phyloP scores from a whole-genome alignment of 441 rosid species.

The Daphne laureola region DNA sequence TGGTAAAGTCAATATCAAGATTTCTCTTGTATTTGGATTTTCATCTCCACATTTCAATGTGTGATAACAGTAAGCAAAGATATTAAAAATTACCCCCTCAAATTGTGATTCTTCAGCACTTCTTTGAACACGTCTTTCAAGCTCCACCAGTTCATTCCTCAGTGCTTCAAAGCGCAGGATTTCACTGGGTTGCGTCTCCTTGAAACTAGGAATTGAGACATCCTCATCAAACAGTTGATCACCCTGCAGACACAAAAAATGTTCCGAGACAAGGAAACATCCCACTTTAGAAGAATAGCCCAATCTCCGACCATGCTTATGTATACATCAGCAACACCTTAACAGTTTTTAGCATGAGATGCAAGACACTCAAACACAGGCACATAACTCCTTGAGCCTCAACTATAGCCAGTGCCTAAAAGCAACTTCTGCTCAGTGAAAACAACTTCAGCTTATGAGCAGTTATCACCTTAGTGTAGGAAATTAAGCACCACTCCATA shows the following conservation, averaged over 20 bases:
- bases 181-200: slow-evolving; percentile 52
- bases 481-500: no score
- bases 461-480: no score
- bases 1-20: neutral
- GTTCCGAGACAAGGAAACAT: slow-evolving; percentile 8
- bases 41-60: slow-evolving; percentile 4
- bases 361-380: no score
- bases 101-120: slow-evolving; percentile 57
- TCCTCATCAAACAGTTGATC: slow-evolving; percentile 30
- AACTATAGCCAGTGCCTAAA: no score
- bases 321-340: slow-evolving; percentile 3
- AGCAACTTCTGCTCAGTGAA: no score
- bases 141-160: slow-evolving; percentile 86
- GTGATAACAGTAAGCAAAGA: neutral
- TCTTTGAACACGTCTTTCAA: slow-evolving; percentile 82
- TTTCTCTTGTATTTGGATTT: neutral
- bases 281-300: slow-evolving; percentile 9
- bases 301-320: slow-evolving; percentile 6
- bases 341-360: no score
- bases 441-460: no score
- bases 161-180: slow-evolving; percentile 74
- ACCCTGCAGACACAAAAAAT: slow-evolving; percentile 40
- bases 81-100: slow-evolving; percentile 45
- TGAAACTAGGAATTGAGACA: slow-evolving; percentile 24
- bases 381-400: no score